Evolutionary conservation across 2,329 filamentous ascomycete species (phyloP), one percentile per base, ranked within the genome.

Genomic region (Dendrostoma leiphaemia): DNA sequence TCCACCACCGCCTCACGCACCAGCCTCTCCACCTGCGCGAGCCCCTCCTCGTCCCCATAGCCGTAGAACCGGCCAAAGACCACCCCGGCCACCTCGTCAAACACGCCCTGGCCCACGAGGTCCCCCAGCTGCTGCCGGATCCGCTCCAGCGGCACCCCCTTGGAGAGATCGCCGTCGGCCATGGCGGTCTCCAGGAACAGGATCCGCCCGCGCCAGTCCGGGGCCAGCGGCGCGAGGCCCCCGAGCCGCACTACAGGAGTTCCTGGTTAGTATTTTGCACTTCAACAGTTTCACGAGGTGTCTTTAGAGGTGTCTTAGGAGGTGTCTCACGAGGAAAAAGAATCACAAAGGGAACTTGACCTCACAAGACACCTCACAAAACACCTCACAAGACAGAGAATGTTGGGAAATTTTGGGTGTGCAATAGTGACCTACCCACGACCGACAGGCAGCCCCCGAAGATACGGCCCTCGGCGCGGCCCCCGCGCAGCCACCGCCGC

Each of bases 361-460:
- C n/a, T n/a, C n/a, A n/a, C n/a, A n/a, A n/a, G n/a, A n/a, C n/a
- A n/a, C n/a, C n/a, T n/a, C n/a, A n/a, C n/a, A n/a, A n/a, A n/a
- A n/a, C n/a, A n/a, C n/a, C n/a, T n/a, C n/a, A n/a, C n/a, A n/a
- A n/a, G n/a, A n/a, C n/a, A n/a, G n/a, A n/a, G n/a, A n/a, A n/a
- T n/a, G n/a, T n/a, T n/a, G n/a, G n/a, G n/a, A n/a, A n/a, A n/a
- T n/a, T n/a, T n/a, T n/a, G n/a, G n/a, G n/a, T n/a, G n/a, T n/a
- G n/a, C n/a, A n/a, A n/a, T n/a, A n/a, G n/a, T n/a, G n/a, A n/a
- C n/a, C n/a, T n/a, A n/a, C n/a, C n/a, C n/a, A 73, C 66, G n/a
- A 74, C 69, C 0, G 70, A 70, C 15, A 76, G 62, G 32, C 71
- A 75, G 2, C 70, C 73, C 19, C 73, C 74, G 37, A 76, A 75